Conservation (phyloP, 441 rosid species). For the Jatropha multifida region DNA sequence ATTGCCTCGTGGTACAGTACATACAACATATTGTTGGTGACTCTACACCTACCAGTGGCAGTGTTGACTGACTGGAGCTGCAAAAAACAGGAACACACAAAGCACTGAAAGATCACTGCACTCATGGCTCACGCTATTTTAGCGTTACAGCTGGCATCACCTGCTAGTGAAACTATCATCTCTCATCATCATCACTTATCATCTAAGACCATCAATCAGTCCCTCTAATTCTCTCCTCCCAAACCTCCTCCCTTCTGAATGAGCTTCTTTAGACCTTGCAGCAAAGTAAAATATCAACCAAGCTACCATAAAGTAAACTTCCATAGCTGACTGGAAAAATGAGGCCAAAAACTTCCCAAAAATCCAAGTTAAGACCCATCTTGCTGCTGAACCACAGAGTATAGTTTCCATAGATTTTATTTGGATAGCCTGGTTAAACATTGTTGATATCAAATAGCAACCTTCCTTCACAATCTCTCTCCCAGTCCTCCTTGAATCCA, state of each 20-base stretch:
- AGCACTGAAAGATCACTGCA: conserved; percentile 32
- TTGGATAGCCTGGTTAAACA: conserved; percentile 74
- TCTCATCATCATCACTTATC: conserved; percentile 29
- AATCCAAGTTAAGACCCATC: conserved; percentile 49
- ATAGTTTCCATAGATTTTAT: conserved; percentile 78
- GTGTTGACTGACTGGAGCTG: conserved; percentile 31
- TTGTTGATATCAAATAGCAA: conserved; percentile 63
- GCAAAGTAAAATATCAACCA: conserved; percentile 87
- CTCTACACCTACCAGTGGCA: conserved; percentile 36
- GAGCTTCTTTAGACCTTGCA: conserved; percentile 70
- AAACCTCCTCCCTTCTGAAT: conserved; percentile 59
- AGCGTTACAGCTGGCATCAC: conserved; percentile 30
- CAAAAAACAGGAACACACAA: conserved; percentile 35
- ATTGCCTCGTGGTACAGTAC: conserved; percentile 42
- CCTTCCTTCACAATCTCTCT: conserved; percentile 91
- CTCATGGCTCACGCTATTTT: conserved; percentile 17
- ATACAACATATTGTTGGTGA: conserved; percentile 37
- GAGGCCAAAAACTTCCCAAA: conserved; percentile 61
- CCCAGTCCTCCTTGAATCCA: conserved; percentile 77
- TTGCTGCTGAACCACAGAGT: conserved; percentile 67
- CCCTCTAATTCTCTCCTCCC: conserved; percentile 86
- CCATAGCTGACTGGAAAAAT: conserved; percentile 62
- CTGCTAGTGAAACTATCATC: conserved; percentile 22
- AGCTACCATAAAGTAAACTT: conserved; percentile 85
- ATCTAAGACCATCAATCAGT: conserved; percentile 68